Conservation (phyloP, 192 early-diverging fungal genomes). For the Gamsiella multidivaricata region DNA sequence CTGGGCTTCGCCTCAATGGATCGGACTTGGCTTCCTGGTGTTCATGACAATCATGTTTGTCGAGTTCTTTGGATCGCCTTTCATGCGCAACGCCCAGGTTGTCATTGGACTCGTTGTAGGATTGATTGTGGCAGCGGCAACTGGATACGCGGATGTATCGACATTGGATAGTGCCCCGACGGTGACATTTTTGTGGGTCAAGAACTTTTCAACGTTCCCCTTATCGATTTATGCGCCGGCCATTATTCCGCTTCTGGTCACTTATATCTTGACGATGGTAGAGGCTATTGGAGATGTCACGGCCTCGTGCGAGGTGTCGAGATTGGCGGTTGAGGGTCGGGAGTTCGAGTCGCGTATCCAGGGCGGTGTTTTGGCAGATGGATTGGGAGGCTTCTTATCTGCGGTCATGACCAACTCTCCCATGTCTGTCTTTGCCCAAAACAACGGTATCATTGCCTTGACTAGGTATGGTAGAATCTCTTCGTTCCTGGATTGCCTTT, state of each 20-base stretch:
- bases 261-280: conserved; percentile 58
- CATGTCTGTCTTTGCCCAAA: conserved; percentile 64
- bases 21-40: conserved; percentile 65
- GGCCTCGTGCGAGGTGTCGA: conserved; percentile 64
- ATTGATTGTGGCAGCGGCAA: conserved; percentile 60
- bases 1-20: conserved; percentile 60
- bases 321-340: conserved; percentile 62
- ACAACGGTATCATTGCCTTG: conserved; percentile 67
- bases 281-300: conserved; percentile 66
- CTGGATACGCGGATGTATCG: conserved; percentile 58
- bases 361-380: conserved; percentile 64
- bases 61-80: conserved; percentile 66
- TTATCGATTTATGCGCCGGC: conserved; percentile 58
- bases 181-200: conserved; percentile 65
- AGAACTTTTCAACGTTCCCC: conserved; percentile 58
- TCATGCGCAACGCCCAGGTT: conserved; percentile 65
- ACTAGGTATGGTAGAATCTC: too few species aligned
- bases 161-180: conserved; percentile 56
- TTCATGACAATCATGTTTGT: conserved; percentile 61
- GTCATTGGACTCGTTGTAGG: conserved; percentile 63
- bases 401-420: conserved; percentile 59
- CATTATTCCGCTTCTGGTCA: conserved; percentile 61
- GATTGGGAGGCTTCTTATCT: conserved; percentile 54
- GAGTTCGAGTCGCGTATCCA: conserved; percentile 64
- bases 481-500: too few species aligned